Conservation (phyloP, 106 monocot species). For the Apostasia ramifera region DNA sequence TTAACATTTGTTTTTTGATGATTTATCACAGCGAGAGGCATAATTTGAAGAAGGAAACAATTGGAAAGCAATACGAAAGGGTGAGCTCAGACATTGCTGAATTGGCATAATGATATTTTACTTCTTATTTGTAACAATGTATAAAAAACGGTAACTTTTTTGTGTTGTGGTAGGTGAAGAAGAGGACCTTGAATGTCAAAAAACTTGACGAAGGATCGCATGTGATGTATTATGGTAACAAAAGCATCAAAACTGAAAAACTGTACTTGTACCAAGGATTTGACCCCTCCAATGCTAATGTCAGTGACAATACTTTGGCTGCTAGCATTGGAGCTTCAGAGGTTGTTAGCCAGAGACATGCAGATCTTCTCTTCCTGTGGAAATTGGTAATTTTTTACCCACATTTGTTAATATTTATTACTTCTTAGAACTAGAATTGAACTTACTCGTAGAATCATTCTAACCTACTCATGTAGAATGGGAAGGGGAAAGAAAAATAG, state of each 20-base stretch:
- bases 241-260: constrained; percentile 41
- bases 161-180: constrained; percentile 32
- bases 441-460: background rate
- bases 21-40: constrained; percentile 48
- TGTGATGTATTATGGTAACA: constrained; percentile 71
- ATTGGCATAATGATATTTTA: background rate
- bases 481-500: too few relatives aligned
- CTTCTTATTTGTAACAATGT: background rate
- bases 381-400: constrained; percentile 33
- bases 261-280: constrained; percentile 63
- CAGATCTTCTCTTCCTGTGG: constrained; percentile 84
- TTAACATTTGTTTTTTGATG: too few relatives aligned
- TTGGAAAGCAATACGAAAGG: constrained; percentile 56
- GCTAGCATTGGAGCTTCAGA: background rate
- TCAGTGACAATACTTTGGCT: constrained; percentile 23
- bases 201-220: constrained; percentile 39
- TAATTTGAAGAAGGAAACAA: constrained; percentile 71
- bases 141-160: background rate
- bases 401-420: background rate
- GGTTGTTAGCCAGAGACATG: constrained; percentile 65
- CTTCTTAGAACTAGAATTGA: background rate
- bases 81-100: constrained; percentile 16
- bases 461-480: too few relatives aligned
- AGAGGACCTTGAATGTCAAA: constrained; percentile 41
- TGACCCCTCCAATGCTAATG: constrained; percentile 40